Base-by-base conservation (phyloP, 805 yeast genomes). In the Yarrowia sp. region DNA sequence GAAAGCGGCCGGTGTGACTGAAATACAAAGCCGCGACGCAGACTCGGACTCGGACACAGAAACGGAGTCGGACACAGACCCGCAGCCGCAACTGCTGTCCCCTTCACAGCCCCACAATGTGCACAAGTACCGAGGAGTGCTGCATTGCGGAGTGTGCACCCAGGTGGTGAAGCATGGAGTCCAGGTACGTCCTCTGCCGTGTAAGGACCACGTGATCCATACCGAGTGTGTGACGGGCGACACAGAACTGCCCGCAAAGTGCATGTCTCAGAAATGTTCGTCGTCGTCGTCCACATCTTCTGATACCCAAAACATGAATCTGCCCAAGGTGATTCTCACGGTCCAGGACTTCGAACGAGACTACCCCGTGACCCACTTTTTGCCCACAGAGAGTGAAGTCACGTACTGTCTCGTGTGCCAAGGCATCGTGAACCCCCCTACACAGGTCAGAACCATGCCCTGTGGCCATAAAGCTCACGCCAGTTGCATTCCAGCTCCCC, bases 301-400 rank as follows among this genome's bases (percentile, higher is more conserved):
- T 56, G 46, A 22, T 22, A 10, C 53, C 36, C 19, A 19, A 19
- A 12, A 35, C 26, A 41, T 15, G 38, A 16, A 38, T 9, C 63
- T 56, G 19, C 63, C 63, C 16, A 56, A 56, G 36, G 63, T 56
- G n/a, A 56, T 56, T 26, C 38, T 56, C 38, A 56, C 65, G 1
- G 65, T 59, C 35, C 65, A 59, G 52, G 65, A 59, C 42, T 59
- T 59, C 19, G 65, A 59, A 16, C 45, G 52, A 32, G 52, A 43
- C 41, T 59, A 59, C 32, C 65, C 65, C 9, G 49, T 56, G n/a
- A 42, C 64, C 15, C 64, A 35, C 14, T 43, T 56, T n/a, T n/a
- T 56, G n/a, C 50, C 65, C 5, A 12, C 42, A 5, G 16, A 43
- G 8, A 43, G 42, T 32, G 65, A 42, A 35, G 35, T 36, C 19